These are phyloP conservation scores for Diaporthe helianthi DNA, from an alignment of 2,329 filamentous ascomycete species.

Conservation along the genomic window DNA sequence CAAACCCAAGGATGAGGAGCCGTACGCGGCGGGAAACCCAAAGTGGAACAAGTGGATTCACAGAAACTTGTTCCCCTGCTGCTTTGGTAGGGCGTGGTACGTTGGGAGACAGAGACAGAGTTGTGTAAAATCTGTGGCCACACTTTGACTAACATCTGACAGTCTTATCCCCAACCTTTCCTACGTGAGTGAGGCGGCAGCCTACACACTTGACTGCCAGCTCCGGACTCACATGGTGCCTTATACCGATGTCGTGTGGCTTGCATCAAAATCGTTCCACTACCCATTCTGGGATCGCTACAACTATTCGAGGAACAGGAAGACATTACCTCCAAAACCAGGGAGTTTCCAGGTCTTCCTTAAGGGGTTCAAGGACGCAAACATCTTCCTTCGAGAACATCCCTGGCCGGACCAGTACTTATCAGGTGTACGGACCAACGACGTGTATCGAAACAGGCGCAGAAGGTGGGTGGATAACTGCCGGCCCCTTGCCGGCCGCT, in stretches of 20 bases:
- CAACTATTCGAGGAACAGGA: slow-evolving; percentile 86
- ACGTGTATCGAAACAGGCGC: slow-evolving; percentile 71
- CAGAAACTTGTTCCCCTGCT: slow-evolving; percentile 95
- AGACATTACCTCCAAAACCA: slow-evolving; percentile 84
- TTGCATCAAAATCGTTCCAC: slow-evolving; percentile 96
- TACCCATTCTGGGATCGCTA: slow-evolving; percentile 97
- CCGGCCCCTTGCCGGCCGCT: slow-evolving; percentile 62
- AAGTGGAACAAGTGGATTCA: slow-evolving; percentile 99
- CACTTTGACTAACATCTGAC: slow-evolving; percentile 12
- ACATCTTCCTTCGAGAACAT: slow-evolving; percentile 91
- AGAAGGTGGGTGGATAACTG: slow-evolving; percentile 84
- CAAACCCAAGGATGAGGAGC: slow-evolving; percentile 98
- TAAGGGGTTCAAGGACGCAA: slow-evolving; percentile 96
- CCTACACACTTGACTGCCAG: slow-evolving; percentile 91
- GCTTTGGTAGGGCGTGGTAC: slow-evolving; percentile 89
- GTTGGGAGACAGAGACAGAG: no score
- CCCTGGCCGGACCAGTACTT: slow-evolving; percentile 94
- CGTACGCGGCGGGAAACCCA: slow-evolving; percentile 94
- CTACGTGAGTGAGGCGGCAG: slow-evolving; percentile 96
- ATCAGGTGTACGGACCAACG: slow-evolving; percentile 71
- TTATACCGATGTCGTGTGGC: slow-evolving; percentile 92
- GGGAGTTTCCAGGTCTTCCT: slow-evolving; percentile 98
- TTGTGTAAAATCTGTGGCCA: not conserved
- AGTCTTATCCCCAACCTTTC: slow-evolving; percentile 94
- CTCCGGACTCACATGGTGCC: slow-evolving; percentile 91